Conservation (phyloP, 345 rosid species). For the Lepidium sativum region DNA sequence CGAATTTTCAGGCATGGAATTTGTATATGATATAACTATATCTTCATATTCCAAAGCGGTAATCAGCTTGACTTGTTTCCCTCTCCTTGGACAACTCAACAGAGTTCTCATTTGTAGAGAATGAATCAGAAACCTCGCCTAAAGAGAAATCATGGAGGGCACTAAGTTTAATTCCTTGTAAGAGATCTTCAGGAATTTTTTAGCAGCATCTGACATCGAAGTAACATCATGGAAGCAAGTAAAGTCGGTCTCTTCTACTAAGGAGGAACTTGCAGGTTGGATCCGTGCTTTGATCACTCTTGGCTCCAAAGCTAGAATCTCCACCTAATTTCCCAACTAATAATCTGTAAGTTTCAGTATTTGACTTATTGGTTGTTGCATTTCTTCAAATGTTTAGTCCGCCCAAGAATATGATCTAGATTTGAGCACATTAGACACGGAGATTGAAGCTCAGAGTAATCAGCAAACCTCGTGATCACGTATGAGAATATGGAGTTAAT, state of each 20-base stretch:
- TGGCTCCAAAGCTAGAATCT: constrained; percentile 30
- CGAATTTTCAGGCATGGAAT: constrained; percentile 30
- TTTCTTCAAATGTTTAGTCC: constrained; percentile 28
- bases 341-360: constrained; percentile 74
- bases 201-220: neutral
- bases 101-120: constrained; percentile 23
- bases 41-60: constrained; percentile 18
- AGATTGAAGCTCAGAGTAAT: constrained; percentile 42
- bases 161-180: constrained; percentile 18
- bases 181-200: constrained; percentile 21
- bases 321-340: constrained; percentile 73
- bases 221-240: neutral
- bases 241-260: neutral
- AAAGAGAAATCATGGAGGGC: constrained; percentile 8
- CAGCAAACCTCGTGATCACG: constrained; percentile 60
- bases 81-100: constrained; percentile 22
- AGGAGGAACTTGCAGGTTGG: neutral
- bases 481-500: constrained; percentile 52
- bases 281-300: constrained; percentile 23
- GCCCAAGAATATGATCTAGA: constrained; percentile 73
- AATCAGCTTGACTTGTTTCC: constrained; percentile 11
- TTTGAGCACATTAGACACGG: constrained; percentile 84
- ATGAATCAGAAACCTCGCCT: constrained; percentile 8
- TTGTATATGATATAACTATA: constrained; percentile 11
- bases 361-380: constrained; percentile 64